Evolutionary conservation across 202 grass and related monocot genomes (phyloP).

Genomic region (Carex arenaria): DNA sequence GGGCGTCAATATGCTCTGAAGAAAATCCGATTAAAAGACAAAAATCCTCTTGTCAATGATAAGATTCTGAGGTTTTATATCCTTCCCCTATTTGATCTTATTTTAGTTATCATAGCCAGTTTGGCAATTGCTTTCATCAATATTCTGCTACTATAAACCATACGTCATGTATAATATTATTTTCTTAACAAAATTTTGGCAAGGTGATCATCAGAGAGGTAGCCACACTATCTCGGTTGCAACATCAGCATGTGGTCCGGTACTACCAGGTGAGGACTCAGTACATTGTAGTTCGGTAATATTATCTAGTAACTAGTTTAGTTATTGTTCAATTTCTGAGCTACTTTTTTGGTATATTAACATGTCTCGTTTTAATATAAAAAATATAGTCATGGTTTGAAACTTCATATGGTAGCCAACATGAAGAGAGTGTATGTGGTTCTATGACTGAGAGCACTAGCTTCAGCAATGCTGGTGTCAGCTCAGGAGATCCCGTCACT

Average conservation of each 20-base stretch:
- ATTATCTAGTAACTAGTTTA: constrained; percentile 20
- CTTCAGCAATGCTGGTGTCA: constrained; percentile 55
- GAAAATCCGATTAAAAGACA: constrained; percentile 90
- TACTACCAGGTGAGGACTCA: constrained; percentile 75
- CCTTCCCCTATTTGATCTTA: constrained; percentile 12
- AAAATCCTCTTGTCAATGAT: constrained; percentile 75
- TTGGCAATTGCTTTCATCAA: constrained; percentile 1
- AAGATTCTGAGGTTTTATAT: constrained; percentile 88
- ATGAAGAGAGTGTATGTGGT: constrained; percentile 45
- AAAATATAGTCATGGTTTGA: constrained; percentile 86
- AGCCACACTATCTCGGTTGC: constrained; percentile 82
- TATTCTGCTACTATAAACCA: constrained; percentile 5
- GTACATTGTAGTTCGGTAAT: constrained; percentile 13
- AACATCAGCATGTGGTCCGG: constrained; percentile 96
- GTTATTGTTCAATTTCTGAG: constrained; percentile 6
- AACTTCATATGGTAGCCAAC: constrained; percentile 71
- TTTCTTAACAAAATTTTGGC: constrained; percentile 47
- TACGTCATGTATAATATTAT: constrained; percentile 2
- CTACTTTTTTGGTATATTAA: constrained; percentile 5
- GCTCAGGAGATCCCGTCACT: constrained; percentile 51
- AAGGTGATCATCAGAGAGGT: constrained; percentile 94
- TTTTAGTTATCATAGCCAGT: constrained; percentile 21
- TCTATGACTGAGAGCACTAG: constrained; percentile 66
- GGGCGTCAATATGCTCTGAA: constrained; percentile 96
- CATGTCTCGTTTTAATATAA: constrained; percentile 23